Evolutionary conservation across 495 filamentous ascomycete genomes (phyloP), one percentile per base, ranked within the genome.

Genomic region (Hyaloscypha variabilis): DNA sequence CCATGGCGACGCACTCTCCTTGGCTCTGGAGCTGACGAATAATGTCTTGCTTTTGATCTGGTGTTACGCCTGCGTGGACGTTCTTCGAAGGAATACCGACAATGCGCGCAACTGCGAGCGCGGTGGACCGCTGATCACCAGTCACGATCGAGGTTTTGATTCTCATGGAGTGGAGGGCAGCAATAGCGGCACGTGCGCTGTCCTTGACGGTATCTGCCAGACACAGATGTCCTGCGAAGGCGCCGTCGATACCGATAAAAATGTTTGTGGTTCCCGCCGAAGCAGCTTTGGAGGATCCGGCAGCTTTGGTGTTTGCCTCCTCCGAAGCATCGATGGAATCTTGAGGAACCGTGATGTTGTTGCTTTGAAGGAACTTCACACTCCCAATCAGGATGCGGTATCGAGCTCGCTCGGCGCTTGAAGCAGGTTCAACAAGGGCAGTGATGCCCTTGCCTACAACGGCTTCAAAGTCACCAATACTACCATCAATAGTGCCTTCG

Each of bases 91-190:
- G 79, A 67, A 99, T 97, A 54, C 93, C 93, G 55, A 97, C 91
- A 5, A 88, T 85, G 6, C 85, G 77, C 6, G 95, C 96, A 56
- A 98, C 92, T 39, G 91, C 87, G 1, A 90, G 72, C 6, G 95
- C 95, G 3, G 95, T 91, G 26, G 90, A 83, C 28, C 83, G 83
- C 49, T 96, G 92, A 75, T 99, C 95, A 58, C 95, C 95, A 0
- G 95, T 99, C 6, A 99, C 93, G 73, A 99, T 92, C 30, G 93
- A 91, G 6, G 91, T 89, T 59, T 89, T 87, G 71, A 98, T 89
- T 23, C 90, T 88, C 86, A 98, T 90, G 60, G 85, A 86, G 71
- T 89, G 84, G 53, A 99, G 81, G 23, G 93, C 95, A n/a, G 87
- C 79, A 55, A 99, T 89, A 36, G 91, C 84, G 24, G 92, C 91